phyloP scores from a whole-genome alignment of 164 flowering plant genomes.

The Stephania yunnanensis region DNA sequence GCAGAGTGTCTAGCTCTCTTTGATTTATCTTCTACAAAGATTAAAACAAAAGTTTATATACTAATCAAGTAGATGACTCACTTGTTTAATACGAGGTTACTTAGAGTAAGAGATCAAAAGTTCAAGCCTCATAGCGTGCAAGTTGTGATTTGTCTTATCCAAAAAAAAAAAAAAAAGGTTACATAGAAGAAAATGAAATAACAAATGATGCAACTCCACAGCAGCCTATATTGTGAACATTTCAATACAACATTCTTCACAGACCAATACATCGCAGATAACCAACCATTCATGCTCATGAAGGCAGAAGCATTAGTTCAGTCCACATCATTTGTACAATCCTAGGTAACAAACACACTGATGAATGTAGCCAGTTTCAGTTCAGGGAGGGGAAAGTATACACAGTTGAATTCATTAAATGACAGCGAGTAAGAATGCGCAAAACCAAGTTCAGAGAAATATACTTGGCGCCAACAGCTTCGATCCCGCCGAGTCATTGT shows the following conservation, averaged over 20 bases:
- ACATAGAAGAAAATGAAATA: too few relatives aligned
- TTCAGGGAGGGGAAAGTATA: not conserved
- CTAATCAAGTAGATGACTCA: too few relatives aligned
- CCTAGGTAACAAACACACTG: not conserved
- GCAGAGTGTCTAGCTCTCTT: too few relatives aligned
- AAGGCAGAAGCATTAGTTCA: not conserved
- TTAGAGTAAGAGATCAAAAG: too few relatives aligned
- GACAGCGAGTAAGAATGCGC: not conserved
- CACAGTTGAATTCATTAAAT: not conserved
- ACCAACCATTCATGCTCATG: not conserved
- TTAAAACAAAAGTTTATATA: too few relatives aligned
- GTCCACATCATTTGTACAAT: conserved; percentile 1
- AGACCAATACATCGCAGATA: not conserved
- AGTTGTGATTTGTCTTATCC: too few relatives aligned
- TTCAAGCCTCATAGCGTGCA: too few relatives aligned
- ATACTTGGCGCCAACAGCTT: not conserved
- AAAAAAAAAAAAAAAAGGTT: too few relatives aligned
- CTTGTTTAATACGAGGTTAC: too few relatives aligned
- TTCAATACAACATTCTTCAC: not conserved
- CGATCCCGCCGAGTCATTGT: conserved; percentile 15
- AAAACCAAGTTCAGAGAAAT: not conserved
- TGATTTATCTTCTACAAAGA: too few relatives aligned
- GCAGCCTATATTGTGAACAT: too few relatives aligned
- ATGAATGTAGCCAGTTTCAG: not conserved
- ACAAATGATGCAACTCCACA: too few relatives aligned